Evolutionary conservation across 192 early-diverging fungal genomes (phyloP), one percentile per base, ranked within the genome.

Genomic region (Backusella macrospora): DNA sequence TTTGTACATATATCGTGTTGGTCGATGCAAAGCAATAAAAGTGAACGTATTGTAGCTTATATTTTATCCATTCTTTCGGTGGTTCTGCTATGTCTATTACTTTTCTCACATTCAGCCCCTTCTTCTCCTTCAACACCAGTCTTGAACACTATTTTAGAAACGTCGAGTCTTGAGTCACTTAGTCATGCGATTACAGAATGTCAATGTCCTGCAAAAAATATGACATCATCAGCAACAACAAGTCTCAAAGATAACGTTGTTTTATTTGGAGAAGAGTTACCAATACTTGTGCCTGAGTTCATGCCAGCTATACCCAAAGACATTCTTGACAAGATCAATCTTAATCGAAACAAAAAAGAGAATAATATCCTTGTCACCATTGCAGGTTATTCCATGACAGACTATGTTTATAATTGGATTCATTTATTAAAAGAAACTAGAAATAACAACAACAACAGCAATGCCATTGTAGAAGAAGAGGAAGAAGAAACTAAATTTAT

Each of bases 361-460:
- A 65, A 70, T 15, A 59, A 18, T 0, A 37, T 80, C 14, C 52
- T 59, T 10, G 72, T 75, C 5, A 75, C 78, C 10, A 47, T 68
- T 8, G 74, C 75, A 45, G 72, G 72, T 44, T 73, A 80, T 68
- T 59, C 64, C 15, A 73, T 73, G 71, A 40, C 71, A 47, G 66
- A 80, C 37, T 68, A 80, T 6, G 62, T 73, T 3, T 76, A 76
- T 65, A 80, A 80, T 44, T 80, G 78, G 78, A 80, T 80, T n/a
- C 52, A 68, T 39, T 73, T 71, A 8, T 37, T 80, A 38, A 71
- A 73, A 12, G 26, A 59, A 18, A 34, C 29, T 34, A 34, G 29
- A 2, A 34, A 34, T 34, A 34, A 34, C 29, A 34, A 2, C 29
- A 34, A 34, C 29, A 34, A 2, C 29, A 34, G 2, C 29, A 34